Evolutionary conservation across 768 basidiomycete species (phyloP), one percentile per base, ranked within the genome.

Genomic region (Boletus reticuloceps): DNA sequence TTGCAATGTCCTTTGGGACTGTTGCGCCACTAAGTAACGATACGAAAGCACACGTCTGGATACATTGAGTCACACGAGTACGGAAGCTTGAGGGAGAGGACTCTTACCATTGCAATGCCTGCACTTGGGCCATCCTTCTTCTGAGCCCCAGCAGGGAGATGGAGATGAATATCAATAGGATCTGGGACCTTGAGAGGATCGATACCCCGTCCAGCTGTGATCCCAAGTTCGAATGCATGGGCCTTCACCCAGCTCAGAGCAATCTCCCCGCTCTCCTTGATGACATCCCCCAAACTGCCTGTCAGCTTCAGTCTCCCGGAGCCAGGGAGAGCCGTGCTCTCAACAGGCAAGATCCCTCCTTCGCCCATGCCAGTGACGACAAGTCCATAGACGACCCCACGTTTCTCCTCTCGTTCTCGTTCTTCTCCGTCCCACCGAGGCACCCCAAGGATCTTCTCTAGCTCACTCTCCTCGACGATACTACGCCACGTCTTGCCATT

Each of bases 91-190:
- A 29, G 22, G 12, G 16, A 8, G 36, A 46, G 2, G 16, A 44
- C 65, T 5, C 77, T 54, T 57, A 91, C 89, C 84, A 95, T 93
- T 1, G 91, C 90, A 22, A 95, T 79, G 3, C 94, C 94, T 1
- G 93, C 94, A 64, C 89, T 91, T 0, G 94, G 93, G 0, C 94
- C 94, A 64, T 96, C 94, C 74, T 96, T 97, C 80, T 86, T 92
- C 70, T 94, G 89, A 3, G 92, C 89, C 0, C 94, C 95, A 1
- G 89, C 81, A 1, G 94, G 95, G 10, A 96, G 75, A 66, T 97
- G 94, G 16, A 94, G 74, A 63, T 98, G 94, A 11, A 98, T 74
- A 65, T 98, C 93, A 44, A 94, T 81, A 20, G 77, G 71, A 49
- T 88, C 81, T 0, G 85, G 85, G 9, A 84, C 77, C 64, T 88